These are phyloP conservation scores for Bauhinia variegata DNA, from an alignment of 306 rosid species.

Conservation along the genomic window DNA sequence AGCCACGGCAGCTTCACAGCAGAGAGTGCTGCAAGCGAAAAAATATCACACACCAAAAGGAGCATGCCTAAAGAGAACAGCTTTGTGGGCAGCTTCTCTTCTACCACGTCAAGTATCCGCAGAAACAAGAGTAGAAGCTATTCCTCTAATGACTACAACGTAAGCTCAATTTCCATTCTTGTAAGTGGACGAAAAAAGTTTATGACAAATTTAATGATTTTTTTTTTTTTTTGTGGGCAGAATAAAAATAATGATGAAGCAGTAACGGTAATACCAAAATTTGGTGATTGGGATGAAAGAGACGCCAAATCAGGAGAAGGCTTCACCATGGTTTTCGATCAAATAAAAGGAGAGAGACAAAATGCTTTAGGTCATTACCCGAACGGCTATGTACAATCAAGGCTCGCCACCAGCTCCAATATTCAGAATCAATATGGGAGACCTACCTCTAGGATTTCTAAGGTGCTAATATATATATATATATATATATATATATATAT, in stretches of 20 bases:
- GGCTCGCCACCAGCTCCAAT: no score
- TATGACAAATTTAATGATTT: background rate
- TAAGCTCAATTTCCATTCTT: conserved; percentile 5
- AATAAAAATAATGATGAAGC: conserved; percentile 30
- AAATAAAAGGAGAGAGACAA: conserved; percentile 44
- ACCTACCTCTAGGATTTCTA: no score
- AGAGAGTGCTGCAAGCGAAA: conserved; percentile 26
- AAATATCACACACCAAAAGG: conserved; percentile 24
- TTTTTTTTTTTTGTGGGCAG: background rate
- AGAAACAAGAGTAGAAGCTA: conserved; percentile 5
- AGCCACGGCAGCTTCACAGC: conserved; percentile 10
- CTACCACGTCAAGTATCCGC: background rate
- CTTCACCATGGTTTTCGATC: conserved; percentile 43
- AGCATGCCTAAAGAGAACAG: conserved; percentile 10
- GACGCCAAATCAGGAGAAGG: conserved; percentile 59
- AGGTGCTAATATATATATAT: no score
- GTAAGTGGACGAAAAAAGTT: background rate
- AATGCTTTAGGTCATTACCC: conserved; percentile 13
- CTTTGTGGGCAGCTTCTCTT: background rate
- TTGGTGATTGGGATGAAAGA: conserved; percentile 60
- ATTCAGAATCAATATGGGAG: no score
- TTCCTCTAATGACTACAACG: background rate
- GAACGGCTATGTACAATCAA: no score
- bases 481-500: no score
- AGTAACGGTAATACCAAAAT: conserved; percentile 50